Base-by-base conservation (phyloP, 2,329 filamentous ascomycete species). In the Monosporascus sp. region DNA sequence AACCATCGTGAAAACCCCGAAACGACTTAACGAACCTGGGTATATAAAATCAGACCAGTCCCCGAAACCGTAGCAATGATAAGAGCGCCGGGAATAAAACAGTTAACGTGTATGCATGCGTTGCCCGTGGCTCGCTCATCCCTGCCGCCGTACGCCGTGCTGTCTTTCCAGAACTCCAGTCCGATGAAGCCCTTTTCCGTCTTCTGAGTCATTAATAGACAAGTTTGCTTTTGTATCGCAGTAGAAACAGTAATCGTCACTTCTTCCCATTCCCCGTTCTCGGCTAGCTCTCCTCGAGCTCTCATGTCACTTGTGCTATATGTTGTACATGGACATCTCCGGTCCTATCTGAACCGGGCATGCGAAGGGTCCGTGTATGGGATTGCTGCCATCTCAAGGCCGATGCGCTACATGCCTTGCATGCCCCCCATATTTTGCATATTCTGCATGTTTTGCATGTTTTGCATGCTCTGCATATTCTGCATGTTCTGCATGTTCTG, bases 381-480 rank as follows among this genome's bases (percentile, higher is more conserved):
- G 31, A 34, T 34, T 34, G 31, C 31, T 34, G 31, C 31, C 31
- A 14, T 34, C 31, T 20, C 47, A 36, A 42, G n/a, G 37, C 31
- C 6, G 2, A 38, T 34, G 15, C 37, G 48, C 64, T 70, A 77
- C 74, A 78, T 77, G 39, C 73, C 75, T 58, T 78, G 75, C 20
- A 46, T 46, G 5, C 71, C 70, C 14, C 74, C 74, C 76, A 79
- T 79, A 74, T 51, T 51, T 42, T 56, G 54, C 52, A 56, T 56
- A 14, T 55, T 52, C 34, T 54, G 56, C 54, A 57, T 58, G 22
- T 49, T 41, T 37, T 59, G 58, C 59, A 65, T 61, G 34, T 62
- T 57, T 14, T 51, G 58, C 60, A 82, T 81, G 25, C 74, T 72
- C 50, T 75, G 73, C 74, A 82, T 80, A 6, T 75, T 75, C 54